Evolutionary conservation across 176 grass and related monocot species (phyloP), one percentile per base, ranked within the genome.

Genomic region (Oryza meyeriana): DNA sequence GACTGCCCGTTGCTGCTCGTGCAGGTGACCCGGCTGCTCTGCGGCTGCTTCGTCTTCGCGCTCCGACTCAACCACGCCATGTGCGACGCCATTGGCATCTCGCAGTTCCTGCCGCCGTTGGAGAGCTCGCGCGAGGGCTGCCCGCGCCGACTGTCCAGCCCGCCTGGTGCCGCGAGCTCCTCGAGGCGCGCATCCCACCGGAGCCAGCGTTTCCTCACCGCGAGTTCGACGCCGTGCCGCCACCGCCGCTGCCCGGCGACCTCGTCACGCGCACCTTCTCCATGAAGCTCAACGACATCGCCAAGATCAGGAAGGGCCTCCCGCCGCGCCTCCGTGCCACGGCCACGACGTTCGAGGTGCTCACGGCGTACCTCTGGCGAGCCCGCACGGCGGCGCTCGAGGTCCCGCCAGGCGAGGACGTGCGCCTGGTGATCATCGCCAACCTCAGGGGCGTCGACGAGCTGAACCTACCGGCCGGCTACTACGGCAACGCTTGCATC

Each of bases 1-100:
- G 6, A 44, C 40, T 61, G 73, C 35, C 91, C 88, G 0, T 18
- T 94, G 74, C 28, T 90, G 71, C 79, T 85, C 39, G 50, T 90
- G 55, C 88, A 94, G 92, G 92, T 91, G 25, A 94, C 89, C 2
- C 77, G 93, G 29, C 85, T 92, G 6, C 66, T 66, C 8, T 92
- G 90, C 42, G 87, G 93, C 14, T 90, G 90, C 31, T 90, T 94
- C 84, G 38, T 87, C 64, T 10, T 90, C 6, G 87, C 65, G 38
- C 6, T 75, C 4, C 84, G 78, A 2, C 39, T 84, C 17, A 86
- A 71, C 85, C 93, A 96, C 85, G 64, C 66, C 61, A 87, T 93
- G 4, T 89, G 82, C 34, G 90, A 96, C 24, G 85, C 42, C 24
- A 42, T 39, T 1, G 93, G 93, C 38, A 0, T 61, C 29, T 35